phyloP scores from a whole-genome alignment of 208 protist genomes.

The Borovskyia barvae region DNA sequence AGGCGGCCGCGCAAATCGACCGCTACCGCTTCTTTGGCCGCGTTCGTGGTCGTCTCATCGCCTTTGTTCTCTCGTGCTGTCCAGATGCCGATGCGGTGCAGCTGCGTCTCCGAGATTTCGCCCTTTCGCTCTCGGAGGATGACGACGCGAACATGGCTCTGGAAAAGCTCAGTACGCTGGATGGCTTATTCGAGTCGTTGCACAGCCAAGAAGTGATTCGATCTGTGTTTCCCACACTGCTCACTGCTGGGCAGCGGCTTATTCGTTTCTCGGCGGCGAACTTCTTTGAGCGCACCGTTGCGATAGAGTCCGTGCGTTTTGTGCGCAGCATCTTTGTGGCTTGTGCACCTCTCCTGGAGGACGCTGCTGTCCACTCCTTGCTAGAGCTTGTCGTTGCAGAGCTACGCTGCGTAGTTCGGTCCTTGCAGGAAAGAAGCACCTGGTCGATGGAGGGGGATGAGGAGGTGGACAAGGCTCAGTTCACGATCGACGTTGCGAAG shows the following conservation, averaged over 20 bases:
- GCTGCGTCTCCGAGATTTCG: constrained; percentile 9
- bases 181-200: constrained; percentile 51
- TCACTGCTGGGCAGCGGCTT: constrained; percentile 20
- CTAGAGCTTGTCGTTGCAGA: constrained; percentile 33
- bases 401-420: constrained; percentile 13
- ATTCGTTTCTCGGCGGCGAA: constrained; percentile 18
- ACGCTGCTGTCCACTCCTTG: constrained; percentile 29
- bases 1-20: constrained; percentile 15
- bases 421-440: constrained; percentile 14
- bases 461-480: constrained; percentile 47
- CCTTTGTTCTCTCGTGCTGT: constrained; percentile 40
- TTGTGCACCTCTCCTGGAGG: constrained; percentile 37
- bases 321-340: constrained; percentile 48
- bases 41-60: constrained; percentile 43
- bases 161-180: constrained; percentile 27
- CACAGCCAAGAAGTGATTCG: constrained; percentile 38
- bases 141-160: constrained; percentile 32
- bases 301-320: constrained; percentile 34
- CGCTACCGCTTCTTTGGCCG: constrained; percentile 25
- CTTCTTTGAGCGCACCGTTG: constrained; percentile 41
- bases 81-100: constrained; percentile 13
- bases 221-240: constrained; percentile 27
- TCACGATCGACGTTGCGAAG: constrained; percentile 40
- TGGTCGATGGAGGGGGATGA: constrained; percentile 40
- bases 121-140: background rate